Evolutionary conservation across 495 filamentous ascomycete genomes (phyloP), one percentile per base, ranked within the genome.

Genomic region (Aspergillus egyptiacus): DNA sequence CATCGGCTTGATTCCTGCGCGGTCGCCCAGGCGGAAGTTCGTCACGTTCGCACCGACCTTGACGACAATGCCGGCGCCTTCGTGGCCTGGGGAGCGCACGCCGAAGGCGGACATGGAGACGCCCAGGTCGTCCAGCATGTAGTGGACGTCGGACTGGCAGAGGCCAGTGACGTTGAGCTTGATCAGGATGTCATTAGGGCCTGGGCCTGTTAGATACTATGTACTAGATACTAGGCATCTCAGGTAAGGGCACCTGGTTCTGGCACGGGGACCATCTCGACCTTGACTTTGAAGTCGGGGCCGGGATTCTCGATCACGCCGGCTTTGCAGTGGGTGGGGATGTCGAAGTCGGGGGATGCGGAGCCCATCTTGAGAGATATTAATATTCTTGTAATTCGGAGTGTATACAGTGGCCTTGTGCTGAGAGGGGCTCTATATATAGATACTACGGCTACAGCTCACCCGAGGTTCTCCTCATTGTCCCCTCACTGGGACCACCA

Each of bases 1-100:
- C 15, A 79, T 60, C 24, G 77, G 81, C 50, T 80, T 82, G 47
- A 79, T 68, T 9, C 81, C 81, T 4, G 70, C 81, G 13, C 80
- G 67, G 54, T 83, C 79, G 18, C 82, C 82, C 3, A 77, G 49
- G 36, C 78, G 74, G 51, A 80, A 74, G 30, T 64, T 72, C 49
- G 69, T 78, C 22, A 79, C 74, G 13, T 75, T 71, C 18, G 56
- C 48, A 2, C 78, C 78, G 2, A 78, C 49, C 27, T 78, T 70
- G 5, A 79, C 77, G 3, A 81, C 72, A 0, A 79, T 66, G 5
- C 78, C 78, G 6, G 75, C 75, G 19, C 78, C 77, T 60, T 81
- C 77, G 53, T 81, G 78, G 10, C 78, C 78, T 0, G 78, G 67
- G 17, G 70, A 79, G 11, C 67, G 66, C 1, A 67, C 65, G 3